A percentile compares a stretch with the other conserved stretches of the same genome.
phyloP scores from a whole-genome alignment of 371 early-diverging fungal genomes.

The Rhizopus arrhizus region DNA sequence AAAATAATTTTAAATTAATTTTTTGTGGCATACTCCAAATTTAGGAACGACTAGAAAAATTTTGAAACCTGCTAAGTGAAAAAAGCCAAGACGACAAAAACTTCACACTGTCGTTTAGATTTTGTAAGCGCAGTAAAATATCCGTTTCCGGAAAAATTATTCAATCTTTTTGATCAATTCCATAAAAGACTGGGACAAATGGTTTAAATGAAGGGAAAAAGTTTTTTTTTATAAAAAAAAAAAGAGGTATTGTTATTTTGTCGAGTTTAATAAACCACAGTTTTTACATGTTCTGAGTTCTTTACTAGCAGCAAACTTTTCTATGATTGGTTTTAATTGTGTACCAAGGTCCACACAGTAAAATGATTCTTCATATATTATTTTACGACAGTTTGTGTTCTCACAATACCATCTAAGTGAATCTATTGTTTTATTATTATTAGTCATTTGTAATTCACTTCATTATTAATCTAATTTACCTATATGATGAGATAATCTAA shows the following conservation, averaged over 20 bases:
- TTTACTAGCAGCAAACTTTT: conserved; percentile 66
- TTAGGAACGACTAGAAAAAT: too few relatives aligned
- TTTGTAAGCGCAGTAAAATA: too few relatives aligned
- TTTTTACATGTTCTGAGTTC: conserved; percentile 77
- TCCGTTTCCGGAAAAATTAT: too few relatives aligned
- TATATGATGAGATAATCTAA: conserved; percentile 71
- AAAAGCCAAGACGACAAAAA: too few relatives aligned
- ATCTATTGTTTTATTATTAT: conserved; percentile 51
- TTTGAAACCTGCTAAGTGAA: too few relatives aligned
- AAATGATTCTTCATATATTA: conserved; percentile 89
- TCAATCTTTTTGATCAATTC: too few relatives aligned
- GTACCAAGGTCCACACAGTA: conserved; percentile 86
- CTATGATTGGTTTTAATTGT: conserved; percentile 91
- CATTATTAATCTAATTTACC: conserved; percentile 55
- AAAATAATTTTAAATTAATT: too few relatives aligned
- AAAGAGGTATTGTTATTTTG: conserved; percentile 43
- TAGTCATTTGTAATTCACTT: background rate
- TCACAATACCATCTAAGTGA: conserved; percentile 94
- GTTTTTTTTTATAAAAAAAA: background rate
- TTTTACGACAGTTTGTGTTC: conserved; percentile 61
- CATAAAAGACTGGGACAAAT: too few relatives aligned
- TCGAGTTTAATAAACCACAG: conserved; percentile 73
- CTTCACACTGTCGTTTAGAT: too few relatives aligned
- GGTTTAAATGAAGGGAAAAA: background rate
- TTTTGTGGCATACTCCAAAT: too few relatives aligned